Conservation (phyloP, 2,329 filamentous ascomycete genomes). For the Exophiala viscosa region DNA sequence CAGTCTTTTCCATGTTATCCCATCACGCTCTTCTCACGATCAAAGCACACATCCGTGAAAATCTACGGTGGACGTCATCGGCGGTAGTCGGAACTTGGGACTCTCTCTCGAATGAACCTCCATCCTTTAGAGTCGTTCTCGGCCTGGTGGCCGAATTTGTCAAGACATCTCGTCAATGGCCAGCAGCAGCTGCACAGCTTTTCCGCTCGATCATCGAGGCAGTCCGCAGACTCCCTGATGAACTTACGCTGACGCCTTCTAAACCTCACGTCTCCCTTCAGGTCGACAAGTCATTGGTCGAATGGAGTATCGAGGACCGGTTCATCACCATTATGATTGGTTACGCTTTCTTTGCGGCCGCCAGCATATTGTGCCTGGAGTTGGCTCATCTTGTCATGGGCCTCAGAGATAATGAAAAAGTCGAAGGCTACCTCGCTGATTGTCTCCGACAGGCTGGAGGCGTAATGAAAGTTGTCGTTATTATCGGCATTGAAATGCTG, state of each 20-base stretch:
- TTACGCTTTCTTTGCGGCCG: slow-evolving; percentile 70
- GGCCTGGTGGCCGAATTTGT: neutral
- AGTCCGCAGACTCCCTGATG: slow-evolving; percentile 2
- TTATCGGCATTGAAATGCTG: slow-evolving; percentile 99
- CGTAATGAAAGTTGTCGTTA: slow-evolving; percentile 94
- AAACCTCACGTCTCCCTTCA: neutral
- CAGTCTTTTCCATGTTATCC: slow-evolving; percentile 72
- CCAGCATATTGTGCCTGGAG: slow-evolving; percentile 75
- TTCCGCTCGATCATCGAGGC: neutral
- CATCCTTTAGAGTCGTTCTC: neutral
- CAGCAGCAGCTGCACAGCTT: neutral
- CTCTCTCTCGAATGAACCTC: neutral
- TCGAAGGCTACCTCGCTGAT: slow-evolving; percentile 76
- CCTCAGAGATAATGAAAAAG: slow-evolving; percentile 50
- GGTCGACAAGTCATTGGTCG: slow-evolving; percentile 56
- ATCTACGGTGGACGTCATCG: neutral
- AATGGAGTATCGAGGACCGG: slow-evolving; percentile 67
- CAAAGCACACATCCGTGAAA: slow-evolving; percentile 37
- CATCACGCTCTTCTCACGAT: slow-evolving; percentile 56
- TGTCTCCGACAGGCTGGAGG: slow-evolving; percentile 88
- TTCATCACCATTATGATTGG: slow-evolving; percentile 74
- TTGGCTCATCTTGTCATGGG: slow-evolving; percentile 66
- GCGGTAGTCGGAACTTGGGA: slow-evolving; percentile 34
- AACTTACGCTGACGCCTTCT: slow-evolving; percentile 2
- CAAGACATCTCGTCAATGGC: neutral